Evolutionary conservation across 2,329 filamentous ascomycete species (phyloP).

Genomic region (Apiospora hydei): DNA sequence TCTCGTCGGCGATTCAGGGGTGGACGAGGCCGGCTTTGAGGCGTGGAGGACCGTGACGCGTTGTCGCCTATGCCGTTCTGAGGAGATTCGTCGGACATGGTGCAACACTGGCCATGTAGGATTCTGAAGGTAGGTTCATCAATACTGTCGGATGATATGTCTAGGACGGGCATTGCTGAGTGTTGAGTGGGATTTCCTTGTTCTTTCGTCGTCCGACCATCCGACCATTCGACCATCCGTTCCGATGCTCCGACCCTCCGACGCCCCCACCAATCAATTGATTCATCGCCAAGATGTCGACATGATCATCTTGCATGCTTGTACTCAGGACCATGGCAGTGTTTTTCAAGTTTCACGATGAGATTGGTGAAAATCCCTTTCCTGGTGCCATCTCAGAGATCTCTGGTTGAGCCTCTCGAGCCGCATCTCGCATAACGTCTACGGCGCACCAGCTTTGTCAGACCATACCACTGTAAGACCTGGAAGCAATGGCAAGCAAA

Average conservation of each 20-base stretch:
- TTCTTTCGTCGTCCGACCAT: conserved; percentile 28
- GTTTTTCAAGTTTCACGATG: background rate
- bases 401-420: background rate
- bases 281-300: background rate
- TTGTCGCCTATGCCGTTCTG: background rate
- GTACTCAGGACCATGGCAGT: background rate
- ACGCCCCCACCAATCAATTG: background rate
- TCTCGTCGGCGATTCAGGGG: conserved; percentile 35
- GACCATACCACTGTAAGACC: background rate
- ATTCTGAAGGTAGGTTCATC: background rate
- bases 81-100: background rate
- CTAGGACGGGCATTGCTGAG: background rate
- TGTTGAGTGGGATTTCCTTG: background rate
- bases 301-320: background rate
- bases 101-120: background rate
- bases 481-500: background rate
- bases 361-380: background rate
- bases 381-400: too few species aligned
- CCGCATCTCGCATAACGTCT: background rate
- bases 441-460: background rate
- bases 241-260: conserved; percentile 13
- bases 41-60: background rate
- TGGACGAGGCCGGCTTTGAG: conserved; percentile 28
- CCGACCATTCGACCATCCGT: conserved; percentile 28
- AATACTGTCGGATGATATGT: background rate